Base-by-base conservation (phyloP, 768 basidiomycete species). In the Calocera viscosa region DNA sequence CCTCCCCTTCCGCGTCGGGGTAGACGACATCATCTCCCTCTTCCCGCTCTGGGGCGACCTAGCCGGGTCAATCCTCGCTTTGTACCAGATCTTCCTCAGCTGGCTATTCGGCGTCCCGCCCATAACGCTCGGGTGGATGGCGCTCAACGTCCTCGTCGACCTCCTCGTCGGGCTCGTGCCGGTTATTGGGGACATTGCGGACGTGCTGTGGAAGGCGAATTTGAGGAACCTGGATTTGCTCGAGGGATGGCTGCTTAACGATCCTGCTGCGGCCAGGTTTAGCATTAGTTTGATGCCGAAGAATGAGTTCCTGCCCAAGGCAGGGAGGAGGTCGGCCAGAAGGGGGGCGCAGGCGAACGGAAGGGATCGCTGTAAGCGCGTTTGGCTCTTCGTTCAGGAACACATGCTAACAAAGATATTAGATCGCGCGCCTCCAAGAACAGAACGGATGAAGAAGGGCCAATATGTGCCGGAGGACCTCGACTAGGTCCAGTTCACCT, bases 181-280 rank as follows among this genome's bases (percentile, higher is more conserved):
- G 16, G 17, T 69, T 3, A 63, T 69, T 24, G 69, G 69, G 24
- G 69, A 69, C 49, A 39, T 69, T 26, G 35, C 65, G 24, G 69
- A 69, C 38, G 65, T 68, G 26, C 22, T 68, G 10, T 69, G 68
- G 38, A 69, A 69, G 65, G 64, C 69, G 16, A 69, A 69, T 38
- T 39, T 69, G 24, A 63, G 69, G 41, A 69, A 69, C 67, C 60
- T 69, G 26, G 65, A 40, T 12, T 49, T 69, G 34, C 65, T 69
- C 40, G 69, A 69, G 65, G 49, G 64, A 10, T 69, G 69, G 69
- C 64, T 69, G 35, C 32, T 69, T 12, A 64, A 66, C 3, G 68
- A 69, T 17, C 26, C 24, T 16, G 53, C 53, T 11, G 69, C 69
- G 12, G 30, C 35, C 10, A 35, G 68, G 49, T 69, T 63, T 24